phyloP scores from a whole-genome alignment of 345 rosid genomes.

The Camelina hispida region DNA sequence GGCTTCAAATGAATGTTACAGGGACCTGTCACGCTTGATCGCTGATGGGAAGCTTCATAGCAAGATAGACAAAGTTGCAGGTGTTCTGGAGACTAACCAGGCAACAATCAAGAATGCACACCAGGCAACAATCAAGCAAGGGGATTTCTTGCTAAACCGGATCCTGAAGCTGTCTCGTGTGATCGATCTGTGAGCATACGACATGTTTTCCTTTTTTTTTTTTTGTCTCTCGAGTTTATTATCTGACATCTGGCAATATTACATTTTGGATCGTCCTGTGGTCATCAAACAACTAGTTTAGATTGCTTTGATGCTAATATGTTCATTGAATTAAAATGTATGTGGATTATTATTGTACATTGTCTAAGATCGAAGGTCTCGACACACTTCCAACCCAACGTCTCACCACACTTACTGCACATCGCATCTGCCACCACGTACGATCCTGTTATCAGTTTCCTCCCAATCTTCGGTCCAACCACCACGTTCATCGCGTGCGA shows the following conservation, averaged over 20 bases:
- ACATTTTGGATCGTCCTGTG: too few species aligned
- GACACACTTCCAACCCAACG: conserved; percentile 82
- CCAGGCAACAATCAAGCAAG: conserved; percentile 99
- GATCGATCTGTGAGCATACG: too few species aligned
- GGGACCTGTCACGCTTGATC: conserved; percentile 90
- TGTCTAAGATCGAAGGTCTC: conserved; percentile 66
- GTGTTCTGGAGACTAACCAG: conserved; percentile 96
- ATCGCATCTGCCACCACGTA: conserved; percentile 77
- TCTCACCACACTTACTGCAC: conserved; percentile 68
- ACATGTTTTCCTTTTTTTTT: too few species aligned
- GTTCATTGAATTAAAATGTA: too few species aligned
- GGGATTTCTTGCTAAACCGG: conserved; percentile 92
- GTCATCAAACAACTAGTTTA: too few species aligned
- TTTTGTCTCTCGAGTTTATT: too few species aligned
- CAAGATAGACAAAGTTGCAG: conserved; percentile 99
- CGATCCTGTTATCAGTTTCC: conserved; percentile 71
- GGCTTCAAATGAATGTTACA: conserved; percentile 9
- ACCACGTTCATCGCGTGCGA: conserved; percentile 74
- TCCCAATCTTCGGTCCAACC: conserved; percentile 74
- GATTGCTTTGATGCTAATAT: too few species aligned
- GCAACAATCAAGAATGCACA: conserved; percentile 98
- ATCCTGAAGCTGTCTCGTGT: conserved; percentile 98
- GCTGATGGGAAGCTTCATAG: conserved; percentile 99
- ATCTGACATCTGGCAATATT: too few species aligned
- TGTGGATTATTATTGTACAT: too few species aligned